Conservation (phyloP, 306 rosid genomes). For the Acacia melanoxylon region DNA sequence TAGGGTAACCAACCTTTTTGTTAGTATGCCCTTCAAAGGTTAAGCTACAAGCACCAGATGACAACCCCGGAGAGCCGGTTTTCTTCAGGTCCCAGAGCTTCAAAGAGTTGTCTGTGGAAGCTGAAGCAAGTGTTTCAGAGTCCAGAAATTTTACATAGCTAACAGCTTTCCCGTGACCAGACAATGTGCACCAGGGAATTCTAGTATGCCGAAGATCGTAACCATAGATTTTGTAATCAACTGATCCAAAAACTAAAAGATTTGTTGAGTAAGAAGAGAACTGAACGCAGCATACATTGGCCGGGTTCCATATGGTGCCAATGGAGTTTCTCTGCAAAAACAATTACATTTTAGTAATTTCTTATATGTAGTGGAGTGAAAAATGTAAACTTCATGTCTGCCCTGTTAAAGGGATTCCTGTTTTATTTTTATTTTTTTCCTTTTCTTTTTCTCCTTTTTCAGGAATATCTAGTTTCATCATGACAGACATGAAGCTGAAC, state of each 20-base stretch:
- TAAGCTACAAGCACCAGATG: slow-evolving; percentile 51
- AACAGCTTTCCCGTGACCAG: slow-evolving; percentile 82
- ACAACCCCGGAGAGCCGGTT: slow-evolving; percentile 42
- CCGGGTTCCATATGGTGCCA: slow-evolving; percentile 66
- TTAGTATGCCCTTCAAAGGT: slow-evolving; percentile 70
- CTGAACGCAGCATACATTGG: slow-evolving; percentile 94
- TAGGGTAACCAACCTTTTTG: slow-evolving; percentile 55
- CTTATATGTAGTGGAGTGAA: not conserved
- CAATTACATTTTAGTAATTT: slow-evolving; percentile 23
- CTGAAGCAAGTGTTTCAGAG: slow-evolving; percentile 64
- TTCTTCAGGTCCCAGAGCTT: slow-evolving; percentile 78
- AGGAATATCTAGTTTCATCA: not conserved
- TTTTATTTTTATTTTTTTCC: not conserved
- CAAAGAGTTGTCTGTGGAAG: slow-evolving; percentile 75
- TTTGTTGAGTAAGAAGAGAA: slow-evolving; percentile 75
- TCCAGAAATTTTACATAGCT: slow-evolving; percentile 90
- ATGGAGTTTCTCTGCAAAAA: slow-evolving; percentile 68
- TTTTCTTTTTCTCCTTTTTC: slow-evolving; percentile 3
- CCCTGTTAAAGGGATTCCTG: not conserved
- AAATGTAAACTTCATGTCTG: slow-evolving; percentile 7
- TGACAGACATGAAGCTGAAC: not conserved
- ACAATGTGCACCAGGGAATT: slow-evolving; percentile 85
- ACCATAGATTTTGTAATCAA: slow-evolving; percentile 83
- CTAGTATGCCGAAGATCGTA: slow-evolving; percentile 82
- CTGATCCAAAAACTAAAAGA: slow-evolving; percentile 78